phyloP scores from a whole-genome alignment of 1,284 basidiomycete species.

The Earliella scabrosa region DNA sequence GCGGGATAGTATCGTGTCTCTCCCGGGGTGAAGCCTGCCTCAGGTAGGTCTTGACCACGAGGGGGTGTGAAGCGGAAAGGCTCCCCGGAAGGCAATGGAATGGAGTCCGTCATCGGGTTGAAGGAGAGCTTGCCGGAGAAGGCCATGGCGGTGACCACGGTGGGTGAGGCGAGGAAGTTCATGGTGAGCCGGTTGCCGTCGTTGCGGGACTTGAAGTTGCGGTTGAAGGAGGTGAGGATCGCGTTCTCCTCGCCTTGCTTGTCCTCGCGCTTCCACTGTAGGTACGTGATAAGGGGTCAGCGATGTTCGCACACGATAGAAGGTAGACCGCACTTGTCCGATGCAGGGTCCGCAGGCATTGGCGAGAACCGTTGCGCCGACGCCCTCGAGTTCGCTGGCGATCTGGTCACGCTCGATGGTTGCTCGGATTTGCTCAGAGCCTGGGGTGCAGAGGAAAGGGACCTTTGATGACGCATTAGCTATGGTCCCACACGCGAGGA shows the following conservation, averaged over 20 bases:
- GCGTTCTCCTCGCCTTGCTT: slow-evolving; percentile 93
- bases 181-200: slow-evolving; percentile 96
- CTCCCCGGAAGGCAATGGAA: slow-evolving; percentile 76
- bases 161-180: slow-evolving; percentile 99
- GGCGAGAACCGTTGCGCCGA: slow-evolving; percentile 92
- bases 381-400: slow-evolving; percentile 79
- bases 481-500: no score
- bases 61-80: slow-evolving; percentile 90
- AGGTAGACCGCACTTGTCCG: slow-evolving; percentile 79
- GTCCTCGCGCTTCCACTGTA: slow-evolving; percentile 92
- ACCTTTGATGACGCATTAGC: no score
- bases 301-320: slow-evolving; percentile 1
- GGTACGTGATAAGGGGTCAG: slow-evolving; percentile 3
- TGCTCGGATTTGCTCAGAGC: slow-evolving; percentile 96
- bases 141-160: slow-evolving; percentile 96
- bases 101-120: slow-evolving; percentile 88
- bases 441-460: slow-evolving; percentile 96
- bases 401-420: slow-evolving; percentile 96
- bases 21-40: slow-evolving; percentile 83
- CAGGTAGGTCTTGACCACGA: slow-evolving; percentile 83
- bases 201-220: slow-evolving; percentile 97
- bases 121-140: slow-evolving; percentile 96
- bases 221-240: slow-evolving; percentile 97
- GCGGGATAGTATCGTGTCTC: slow-evolving; percentile 82
- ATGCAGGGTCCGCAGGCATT: slow-evolving; percentile 99